Conservation (phyloP, 352 stramenopile species). For the Blastocystis sp. region DNA sequence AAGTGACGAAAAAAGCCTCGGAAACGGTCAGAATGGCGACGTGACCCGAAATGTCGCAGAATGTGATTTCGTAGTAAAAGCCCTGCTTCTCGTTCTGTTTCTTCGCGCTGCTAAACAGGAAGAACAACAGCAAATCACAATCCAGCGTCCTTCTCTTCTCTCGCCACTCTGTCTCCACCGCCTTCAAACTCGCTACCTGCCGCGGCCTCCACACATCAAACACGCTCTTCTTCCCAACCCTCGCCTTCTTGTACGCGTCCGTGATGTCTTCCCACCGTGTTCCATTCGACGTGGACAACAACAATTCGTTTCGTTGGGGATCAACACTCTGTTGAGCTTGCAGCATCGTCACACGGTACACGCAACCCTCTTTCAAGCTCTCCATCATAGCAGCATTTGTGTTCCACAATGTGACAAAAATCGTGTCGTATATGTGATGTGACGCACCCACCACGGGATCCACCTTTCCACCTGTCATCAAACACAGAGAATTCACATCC, state of each 20-base stretch:
- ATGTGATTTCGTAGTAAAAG: slow-evolving; percentile 3
- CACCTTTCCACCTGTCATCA: background rate
- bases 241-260: background rate
- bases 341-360: slow-evolving; percentile 43
- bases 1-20: background rate
- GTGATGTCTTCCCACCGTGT: slow-evolving; percentile 14
- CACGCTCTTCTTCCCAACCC: background rate
- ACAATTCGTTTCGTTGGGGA: background rate
- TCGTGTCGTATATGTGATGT: slow-evolving; percentile 22
- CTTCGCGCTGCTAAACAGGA: slow-evolving; percentile 15
- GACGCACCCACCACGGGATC: slow-evolving; percentile 3
- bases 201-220: slow-evolving; percentile 25
- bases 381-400: background rate
- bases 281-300: background rate
- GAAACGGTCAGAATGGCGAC: background rate
- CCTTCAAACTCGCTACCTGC: background rate
- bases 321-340: background rate
- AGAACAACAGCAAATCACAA: slow-evolving; percentile 12
- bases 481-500: slow-evolving; percentile 2
- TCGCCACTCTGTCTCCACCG: background rate
- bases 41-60: background rate
- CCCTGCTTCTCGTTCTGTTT: background rate
- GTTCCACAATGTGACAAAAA: slow-evolving; percentile 18
- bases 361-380: background rate
- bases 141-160: background rate